Base-by-base conservation (phyloP, 1,139 yeast genomes). In the Magnusiomyces paraingens region DNA sequence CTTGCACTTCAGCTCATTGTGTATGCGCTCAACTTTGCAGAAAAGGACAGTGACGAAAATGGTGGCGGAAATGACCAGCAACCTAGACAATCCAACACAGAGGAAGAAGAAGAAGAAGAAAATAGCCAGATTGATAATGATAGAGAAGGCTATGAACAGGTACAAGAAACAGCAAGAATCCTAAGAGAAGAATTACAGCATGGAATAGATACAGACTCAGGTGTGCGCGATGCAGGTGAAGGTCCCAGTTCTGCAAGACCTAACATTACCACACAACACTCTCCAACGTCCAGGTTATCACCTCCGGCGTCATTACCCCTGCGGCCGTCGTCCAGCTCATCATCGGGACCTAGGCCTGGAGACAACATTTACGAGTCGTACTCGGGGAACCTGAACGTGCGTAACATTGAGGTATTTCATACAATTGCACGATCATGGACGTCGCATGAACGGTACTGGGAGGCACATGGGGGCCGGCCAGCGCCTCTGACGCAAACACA, bases 81-180 rank as follows among this genome's bases (percentile, higher is more conserved):
- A 5, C 15, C 55, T 21, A 54, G 51, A 12, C 52, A 53, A 47
- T 55, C 59, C 20, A 55, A 56, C 22, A 59, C 52, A 5, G 60
- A 54, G 15, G 58, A 57, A 44, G 60, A 53, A 5, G 60, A 54
- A 15, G 58, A 57, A 44, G 47, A 26, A 2, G 58, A 46, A 21
- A 40, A n/a, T 20, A 44, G 26, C 51, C 50, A 18, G 51, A 18
- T 11, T 38, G 46, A 14, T 43, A 42, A 35, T 20, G 20, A 40
- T 44, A 52, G 38, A 11, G 50, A 29, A 17, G 29, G 26, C 8
- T 26, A 26, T 8, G 8, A 26, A 26, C 32, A 8, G 32, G 32
- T 26, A 8, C 8, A 26, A 26, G 32, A 26, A 26, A 26, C 32
- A 5, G 32, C 32, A 26, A 4, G 32, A 4, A 26, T 26, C 8